Evolutionary conservation across 192 early-diverging fungal genomes (phyloP).

Genomic region (Coemansia sp.): DNA sequence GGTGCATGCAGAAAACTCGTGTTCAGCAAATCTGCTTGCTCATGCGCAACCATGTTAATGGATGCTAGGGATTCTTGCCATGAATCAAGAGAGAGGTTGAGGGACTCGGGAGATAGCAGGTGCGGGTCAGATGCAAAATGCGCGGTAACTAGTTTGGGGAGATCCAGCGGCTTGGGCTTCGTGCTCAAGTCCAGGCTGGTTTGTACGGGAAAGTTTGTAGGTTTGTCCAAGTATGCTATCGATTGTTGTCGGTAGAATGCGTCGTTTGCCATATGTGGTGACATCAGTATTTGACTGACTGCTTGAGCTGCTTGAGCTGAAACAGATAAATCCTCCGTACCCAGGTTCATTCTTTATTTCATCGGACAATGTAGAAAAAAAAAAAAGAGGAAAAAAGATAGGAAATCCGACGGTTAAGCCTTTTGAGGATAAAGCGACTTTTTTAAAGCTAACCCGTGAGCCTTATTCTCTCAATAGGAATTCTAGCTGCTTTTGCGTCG

Average conservation of each 20-base stretch:
- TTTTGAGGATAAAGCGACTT: no score
- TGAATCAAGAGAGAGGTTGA: no score
- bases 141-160: constrained; percentile 1
- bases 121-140: not conserved
- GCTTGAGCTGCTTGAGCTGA: not conserved
- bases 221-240: not conserved
- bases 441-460: no score
- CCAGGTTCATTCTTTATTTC: constrained; percentile 5
- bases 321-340: not conserved
- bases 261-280: not conserved
- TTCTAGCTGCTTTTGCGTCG: no score
- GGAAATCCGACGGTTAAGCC: constrained; percentile 6
- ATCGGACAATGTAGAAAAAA: constrained; percentile 6
- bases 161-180: no score
- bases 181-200: no score
- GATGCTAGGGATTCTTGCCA: no score
- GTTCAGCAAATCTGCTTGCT: not conserved
- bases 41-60: not conserved
- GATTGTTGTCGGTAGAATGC: not conserved
- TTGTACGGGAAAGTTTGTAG: no score
- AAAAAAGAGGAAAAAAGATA: constrained; percentile 1
- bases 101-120: not conserved
- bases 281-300: not conserved
- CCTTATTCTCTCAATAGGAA: no score
- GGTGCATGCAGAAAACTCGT: not conserved